Percentiles rank a stretch among this genome's conserved stretches.
Conservation (phyloP, 257 asterid species). For the Salvia splendens region DNA sequence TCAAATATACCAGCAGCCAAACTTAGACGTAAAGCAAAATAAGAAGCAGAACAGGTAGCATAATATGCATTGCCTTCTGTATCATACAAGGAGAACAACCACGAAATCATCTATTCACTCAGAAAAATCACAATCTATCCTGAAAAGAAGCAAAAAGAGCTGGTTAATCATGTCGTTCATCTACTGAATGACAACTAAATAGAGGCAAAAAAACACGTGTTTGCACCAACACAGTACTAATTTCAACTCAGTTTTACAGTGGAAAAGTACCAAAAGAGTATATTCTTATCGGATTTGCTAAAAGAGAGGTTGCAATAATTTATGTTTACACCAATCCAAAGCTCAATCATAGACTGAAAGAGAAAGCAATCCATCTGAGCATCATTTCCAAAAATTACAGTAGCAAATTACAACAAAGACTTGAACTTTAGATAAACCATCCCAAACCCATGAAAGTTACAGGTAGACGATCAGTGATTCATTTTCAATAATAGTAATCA, state of each 20-base stretch:
- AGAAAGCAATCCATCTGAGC: background rate
- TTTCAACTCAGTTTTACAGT: conserved; percentile 13
- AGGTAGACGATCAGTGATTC: conserved; percentile 22
- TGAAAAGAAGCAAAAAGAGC: conserved; percentile 1
- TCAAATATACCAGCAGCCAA: conserved; percentile 38
- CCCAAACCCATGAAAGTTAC: conserved; percentile 17
- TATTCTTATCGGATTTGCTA: conserved; percentile 19
- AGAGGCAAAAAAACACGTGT: conserved; percentile 10
- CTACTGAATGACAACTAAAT: conserved; percentile 22
- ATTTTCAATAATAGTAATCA: conserved; percentile 28
- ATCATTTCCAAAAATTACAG: too few species aligned
- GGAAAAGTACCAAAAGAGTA: conserved; percentile 14
- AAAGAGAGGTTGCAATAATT: background rate
- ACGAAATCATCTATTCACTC: conserved; percentile 43
- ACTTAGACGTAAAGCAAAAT: conserved; percentile 39
- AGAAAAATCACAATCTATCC: conserved; percentile 36
- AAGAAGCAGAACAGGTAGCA: conserved; percentile 41
- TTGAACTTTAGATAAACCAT: background rate
- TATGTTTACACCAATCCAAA: background rate
- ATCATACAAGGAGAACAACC: conserved; percentile 36
- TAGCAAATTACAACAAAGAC: background rate
- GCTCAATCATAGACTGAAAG: background rate
- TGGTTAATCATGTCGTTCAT: conserved; percentile 15
- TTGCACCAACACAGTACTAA: too few species aligned
- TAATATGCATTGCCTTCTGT: conserved; percentile 38